Evolutionary conservation across 352 stramenopile genomes (phyloP).

Genomic region (Phytophthora aleatoria): DNA sequence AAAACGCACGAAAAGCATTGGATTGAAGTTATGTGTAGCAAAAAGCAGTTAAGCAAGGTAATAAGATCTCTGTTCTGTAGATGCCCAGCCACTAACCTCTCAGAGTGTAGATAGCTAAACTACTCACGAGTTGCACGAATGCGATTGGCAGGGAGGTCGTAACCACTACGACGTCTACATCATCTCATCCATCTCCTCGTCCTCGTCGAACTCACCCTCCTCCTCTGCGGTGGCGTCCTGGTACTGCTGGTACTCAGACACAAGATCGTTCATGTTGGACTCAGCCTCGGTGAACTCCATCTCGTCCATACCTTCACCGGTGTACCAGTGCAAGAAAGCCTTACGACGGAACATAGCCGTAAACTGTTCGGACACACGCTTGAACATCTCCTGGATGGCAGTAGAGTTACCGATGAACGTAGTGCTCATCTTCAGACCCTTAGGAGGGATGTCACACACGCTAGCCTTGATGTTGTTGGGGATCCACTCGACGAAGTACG

Average conservation of each 20-base stretch:
- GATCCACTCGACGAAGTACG: constrained; percentile 99
- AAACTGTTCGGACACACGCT: constrained; percentile 99
- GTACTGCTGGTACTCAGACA: constrained; percentile 99
- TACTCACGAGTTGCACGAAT: constrained; percentile 49
- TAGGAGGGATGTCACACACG: constrained; percentile 99
- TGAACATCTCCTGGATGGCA: constrained; percentile 99
- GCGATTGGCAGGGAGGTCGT: constrained; percentile 46
- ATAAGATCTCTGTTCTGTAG: constrained; percentile 65
- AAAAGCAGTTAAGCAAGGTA: constrained; percentile 56
- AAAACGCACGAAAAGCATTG: background rate
- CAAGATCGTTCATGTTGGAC: constrained; percentile 99
- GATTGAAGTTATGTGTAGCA: constrained; percentile 21
- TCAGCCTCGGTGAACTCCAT: constrained; percentile 99
- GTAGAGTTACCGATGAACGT: constrained; percentile 99
- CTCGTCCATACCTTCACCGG: constrained; percentile 99
- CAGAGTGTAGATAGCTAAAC: constrained; percentile 65
- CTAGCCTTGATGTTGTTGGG: constrained; percentile 99
- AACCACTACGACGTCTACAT: constrained; percentile 76
- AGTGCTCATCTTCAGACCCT: constrained; percentile 98
- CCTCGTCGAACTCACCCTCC: constrained; percentile 97
- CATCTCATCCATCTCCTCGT: constrained; percentile 94
- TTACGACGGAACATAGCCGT: constrained; percentile 99
- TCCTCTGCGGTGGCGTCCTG: constrained; percentile 99
- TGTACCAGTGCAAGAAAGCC: constrained; percentile 99
- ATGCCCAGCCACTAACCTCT: constrained; percentile 61